These are phyloP conservation scores for Forsythia viridissima DNA, from an alignment of 257 asterid genomes.

Conservation along the genomic window DNA sequence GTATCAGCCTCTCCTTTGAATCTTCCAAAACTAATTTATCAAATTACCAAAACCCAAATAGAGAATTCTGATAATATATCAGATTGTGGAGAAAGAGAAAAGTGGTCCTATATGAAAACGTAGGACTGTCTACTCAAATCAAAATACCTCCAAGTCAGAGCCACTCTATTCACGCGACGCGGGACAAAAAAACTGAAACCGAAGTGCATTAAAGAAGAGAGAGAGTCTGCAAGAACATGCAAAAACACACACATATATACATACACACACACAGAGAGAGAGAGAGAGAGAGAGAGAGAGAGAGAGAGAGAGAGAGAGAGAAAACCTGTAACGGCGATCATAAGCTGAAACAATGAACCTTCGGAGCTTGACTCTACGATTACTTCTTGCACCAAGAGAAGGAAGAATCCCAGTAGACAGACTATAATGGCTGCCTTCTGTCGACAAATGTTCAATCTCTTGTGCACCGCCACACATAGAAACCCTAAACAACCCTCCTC, in stretches of 20 bases:
- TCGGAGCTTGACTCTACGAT: slow-evolving; percentile 46
- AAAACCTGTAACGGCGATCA: slow-evolving; percentile 49
- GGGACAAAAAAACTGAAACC: no score
- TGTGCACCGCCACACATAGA: slow-evolving; percentile 47
- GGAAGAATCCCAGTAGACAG: slow-evolving; percentile 54
- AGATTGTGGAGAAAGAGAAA: no score
- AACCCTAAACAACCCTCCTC: slow-evolving; percentile 35
- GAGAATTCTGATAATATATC: no score
- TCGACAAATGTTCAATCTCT: slow-evolving; percentile 46
- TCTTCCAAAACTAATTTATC: no score
- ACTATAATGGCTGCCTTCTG: slow-evolving; percentile 53
- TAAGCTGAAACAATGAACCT: slow-evolving; percentile 39
- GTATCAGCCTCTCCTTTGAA: not conserved
- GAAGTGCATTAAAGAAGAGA: not conserved
- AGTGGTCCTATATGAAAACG: not conserved
- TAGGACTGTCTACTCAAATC: not conserved
- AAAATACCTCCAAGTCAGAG: not conserved
- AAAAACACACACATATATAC: not conserved
- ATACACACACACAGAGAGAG: not conserved
- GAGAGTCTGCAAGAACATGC: not conserved
- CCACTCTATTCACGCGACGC: no score
- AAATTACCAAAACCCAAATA: no score
- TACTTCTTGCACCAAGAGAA: slow-evolving; percentile 56
- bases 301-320: not conserved
- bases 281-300: no score